Evolutionary conservation across 768 basidiomycete genomes (phyloP).

Genomic region (Collybia mongolica): DNA sequence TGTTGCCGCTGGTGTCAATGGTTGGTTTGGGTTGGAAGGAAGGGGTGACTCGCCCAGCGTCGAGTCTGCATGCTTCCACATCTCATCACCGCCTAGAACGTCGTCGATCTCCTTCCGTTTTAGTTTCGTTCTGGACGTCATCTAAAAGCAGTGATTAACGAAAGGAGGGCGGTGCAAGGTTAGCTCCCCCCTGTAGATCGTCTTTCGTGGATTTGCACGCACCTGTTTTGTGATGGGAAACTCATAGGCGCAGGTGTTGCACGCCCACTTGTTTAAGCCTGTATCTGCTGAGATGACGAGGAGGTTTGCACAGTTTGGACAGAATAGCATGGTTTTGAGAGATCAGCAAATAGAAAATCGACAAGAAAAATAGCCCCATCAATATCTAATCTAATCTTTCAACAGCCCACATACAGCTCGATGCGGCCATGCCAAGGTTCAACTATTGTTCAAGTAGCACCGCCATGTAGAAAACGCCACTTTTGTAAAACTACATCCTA

Average conservation of each 20-base stretch:
- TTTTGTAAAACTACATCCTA: no score
- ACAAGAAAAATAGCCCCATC: not conserved
- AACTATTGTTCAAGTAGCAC: not conserved
- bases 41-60: constrained; percentile 64
- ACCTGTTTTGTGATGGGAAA: constrained; percentile 90
- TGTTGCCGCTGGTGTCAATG: not conserved
- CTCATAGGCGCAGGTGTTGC: constrained; percentile 93
- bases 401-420: not conserved
- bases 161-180: not conserved
- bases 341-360: not conserved
- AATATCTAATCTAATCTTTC: constrained; percentile 15
- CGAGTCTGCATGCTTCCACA: constrained; percentile 92
- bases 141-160: constrained; percentile 46
- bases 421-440: not conserved
- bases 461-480: not conserved
- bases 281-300: constrained; percentile 76
- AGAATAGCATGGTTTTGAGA: constrained; percentile 73
- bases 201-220: constrained; percentile 7
- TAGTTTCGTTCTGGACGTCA: constrained; percentile 86
- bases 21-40: not conserved
- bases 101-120: constrained; percentile 94
- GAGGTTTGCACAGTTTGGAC: constrained; percentile 91
- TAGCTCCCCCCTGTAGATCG: not conserved
- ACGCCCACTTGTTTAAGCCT: constrained; percentile 90
- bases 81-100: constrained; percentile 90